Base-by-base conservation (phyloP, 139 green algal species). In the Diplosphaera chodatii region DNA sequence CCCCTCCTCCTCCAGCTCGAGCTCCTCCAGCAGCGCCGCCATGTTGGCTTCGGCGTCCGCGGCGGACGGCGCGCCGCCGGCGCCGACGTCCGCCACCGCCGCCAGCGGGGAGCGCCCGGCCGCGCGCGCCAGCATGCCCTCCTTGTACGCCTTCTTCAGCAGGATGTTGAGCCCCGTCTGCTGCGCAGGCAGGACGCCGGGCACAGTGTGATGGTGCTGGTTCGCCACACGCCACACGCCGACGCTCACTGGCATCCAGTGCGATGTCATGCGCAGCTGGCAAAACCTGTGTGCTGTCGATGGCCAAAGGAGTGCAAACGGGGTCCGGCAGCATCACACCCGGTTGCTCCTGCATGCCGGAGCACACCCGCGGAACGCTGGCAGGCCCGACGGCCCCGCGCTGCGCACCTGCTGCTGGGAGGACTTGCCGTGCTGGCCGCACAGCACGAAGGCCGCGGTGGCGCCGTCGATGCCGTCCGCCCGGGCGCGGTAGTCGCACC, bases 381-480 rank as follows among this genome's bases (percentile, higher is more conserved):
- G 37, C 37, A 48, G 37, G 37, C 10, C 13, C 10, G 37, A 48
- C 37, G 37, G 37, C 37, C 10, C 32, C n/a, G 3, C 28, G 4
- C 62, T n/a, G n/a, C n/a, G 15, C 63, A 83, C 80, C 79, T 85
- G 79, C 63, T 90, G 84, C 31, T 80, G 78, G 5, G 80, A 80
- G 21, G 77, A 85, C 71, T 85, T 85, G 40, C 83, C 81, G 55
- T 90, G 84, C 74, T 89, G 83, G 33, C 83, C 84, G 48, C 80
- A 89, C 32, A 90, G 76, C 63, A 90, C 84, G 70, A 79, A 89
- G 27, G 80, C 77, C n/a, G 84, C 82, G 13, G 84, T 86, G 16
- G 84, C 84, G 29, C 80, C 84, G 48, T 89, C 78, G 37, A 90
- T 89, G 68, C 84, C 84, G 15, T 90, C 84, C 15, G 84, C 84